Base-by-base conservation (phyloP, 176 grass and related monocot genomes). In the Eragrostis curvula region DNA sequence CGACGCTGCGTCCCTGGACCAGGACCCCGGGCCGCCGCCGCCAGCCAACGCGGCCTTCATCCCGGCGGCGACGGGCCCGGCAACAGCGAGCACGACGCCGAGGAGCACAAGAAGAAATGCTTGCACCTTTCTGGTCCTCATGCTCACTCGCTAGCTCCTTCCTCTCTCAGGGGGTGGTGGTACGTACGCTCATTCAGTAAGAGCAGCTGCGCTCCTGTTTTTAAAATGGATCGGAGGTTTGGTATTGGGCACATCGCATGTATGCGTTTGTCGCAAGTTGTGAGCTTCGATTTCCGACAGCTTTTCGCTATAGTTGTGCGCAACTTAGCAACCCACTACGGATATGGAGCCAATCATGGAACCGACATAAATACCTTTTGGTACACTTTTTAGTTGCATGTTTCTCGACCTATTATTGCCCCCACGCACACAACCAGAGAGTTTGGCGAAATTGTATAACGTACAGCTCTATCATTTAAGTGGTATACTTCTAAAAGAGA, bases 171-270 rank as follows among this genome's bases (percentile, higher is more conserved):
- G 36, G 61, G 25, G 14, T 21, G n/a, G 7, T 36, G 56, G 58
- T 25, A 13, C 12, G 24, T 59, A 2, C 56, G 15, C 55, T 62
- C 7, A 55, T 12, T 68, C 15, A 17, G 18, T 47, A n/a, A 18
- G 2, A 36, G 40, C 36, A n/a, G 51, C 23, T 11, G 27, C 29
- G 52, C 65, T 3, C 6, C 52, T 20, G 12, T 30, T 64, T 79
- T 43, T 71, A 71, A 68, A 78, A 15, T 24, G 71, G 81, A 30
- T 36, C 10, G 57, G 57, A 25, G 44, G 16, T 59, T 15, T 75
- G 48, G 39, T 9, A 56, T 68, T 21, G 41, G 63, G 18, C 50
- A 21, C 32, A 76, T 47, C 41, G 8, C 17, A 7, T 13, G 27
- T 65, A 13, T 60, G 73, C 3, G 20, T 56, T 66, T 65, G 10